Conservation (phyloP, 495 filamentous ascomycete genomes). For the Aspergillus sclerotiicarbonarius region DNA sequence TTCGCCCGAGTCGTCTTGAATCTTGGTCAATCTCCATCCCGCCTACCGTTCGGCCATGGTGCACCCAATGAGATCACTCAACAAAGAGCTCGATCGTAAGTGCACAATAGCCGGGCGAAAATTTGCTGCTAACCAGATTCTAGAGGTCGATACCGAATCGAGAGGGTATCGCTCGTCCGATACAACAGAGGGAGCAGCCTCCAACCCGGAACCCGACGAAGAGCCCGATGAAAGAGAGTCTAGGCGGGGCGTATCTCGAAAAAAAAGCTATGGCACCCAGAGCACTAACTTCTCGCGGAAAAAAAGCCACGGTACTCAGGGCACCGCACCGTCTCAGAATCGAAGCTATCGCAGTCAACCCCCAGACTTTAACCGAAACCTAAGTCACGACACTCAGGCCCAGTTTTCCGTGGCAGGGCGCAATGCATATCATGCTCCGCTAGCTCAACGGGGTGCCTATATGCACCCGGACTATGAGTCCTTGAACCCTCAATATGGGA, state of each 20-base stretch:
- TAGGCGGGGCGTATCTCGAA: background rate
- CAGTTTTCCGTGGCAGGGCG: background rate
- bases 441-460: conserved; percentile 7
- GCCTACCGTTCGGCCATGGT: background rate
- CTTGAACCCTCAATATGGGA: conserved; percentile 25
- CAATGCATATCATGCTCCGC: background rate
- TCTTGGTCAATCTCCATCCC: no score
- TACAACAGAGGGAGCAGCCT: background rate
- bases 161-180: background rate
- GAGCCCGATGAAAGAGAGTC: background rate
- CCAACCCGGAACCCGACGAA: background rate
- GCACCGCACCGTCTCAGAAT: background rate
- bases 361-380: background rate
- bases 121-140: background rate
- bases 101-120: background rate
- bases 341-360: background rate
- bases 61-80: background rate
- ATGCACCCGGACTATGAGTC: conserved; percentile 22
- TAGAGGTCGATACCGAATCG: background rate
- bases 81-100: background rate
- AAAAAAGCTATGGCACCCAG: background rate
- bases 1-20: no score
- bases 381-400: background rate
- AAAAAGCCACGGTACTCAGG: background rate
- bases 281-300: background rate